Conservation (phyloP, 805 yeast genomes). For the Blastobotrys robertii region DNA sequence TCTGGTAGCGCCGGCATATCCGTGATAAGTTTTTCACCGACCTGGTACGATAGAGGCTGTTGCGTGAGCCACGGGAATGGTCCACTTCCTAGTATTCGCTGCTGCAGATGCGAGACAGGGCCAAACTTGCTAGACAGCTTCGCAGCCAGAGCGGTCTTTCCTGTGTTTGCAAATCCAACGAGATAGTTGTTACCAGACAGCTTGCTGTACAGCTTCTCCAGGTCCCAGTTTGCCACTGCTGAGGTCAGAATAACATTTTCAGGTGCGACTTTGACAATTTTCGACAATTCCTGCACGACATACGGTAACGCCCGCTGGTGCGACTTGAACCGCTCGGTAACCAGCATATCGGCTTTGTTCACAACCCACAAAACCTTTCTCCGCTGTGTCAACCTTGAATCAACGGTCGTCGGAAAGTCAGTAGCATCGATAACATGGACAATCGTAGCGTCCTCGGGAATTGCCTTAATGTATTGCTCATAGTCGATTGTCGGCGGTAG, state of each 20-base stretch:
- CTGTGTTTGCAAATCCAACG: slow-evolving; percentile 87
- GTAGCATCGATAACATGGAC: slow-evolving; percentile 55
- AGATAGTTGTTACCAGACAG: slow-evolving; percentile 32
- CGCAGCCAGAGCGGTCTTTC: slow-evolving; percentile 66
- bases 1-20: slow-evolving; percentile 29
- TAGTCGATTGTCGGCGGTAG: background rate
- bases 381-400: slow-evolving; percentile 27
- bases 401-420: slow-evolving; percentile 63
- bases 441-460: slow-evolving; percentile 40
- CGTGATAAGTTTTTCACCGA: slow-evolving; percentile 23
- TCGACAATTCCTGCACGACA: slow-evolving; percentile 28
- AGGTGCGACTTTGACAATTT: slow-evolving; percentile 22
- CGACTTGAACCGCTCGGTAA: slow-evolving; percentile 23
- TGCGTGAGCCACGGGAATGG: slow-evolving; percentile 67
- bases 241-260: slow-evolving; percentile 41
- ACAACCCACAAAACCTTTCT: slow-evolving; percentile 25
- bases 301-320: slow-evolving; percentile 12
- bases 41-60: slow-evolving; percentile 33
- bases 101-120: background rate
- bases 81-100: slow-evolving; percentile 32
- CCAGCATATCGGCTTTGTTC: slow-evolving; percentile 37
- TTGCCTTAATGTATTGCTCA: slow-evolving; percentile 8
- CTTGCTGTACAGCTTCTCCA: slow-evolving; percentile 29
- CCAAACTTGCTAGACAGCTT: slow-evolving; percentile 64
- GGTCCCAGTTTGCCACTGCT: slow-evolving; percentile 45